Conservation (phyloP, 169 alveolate species). For the Plasmodium vivax region DNA sequence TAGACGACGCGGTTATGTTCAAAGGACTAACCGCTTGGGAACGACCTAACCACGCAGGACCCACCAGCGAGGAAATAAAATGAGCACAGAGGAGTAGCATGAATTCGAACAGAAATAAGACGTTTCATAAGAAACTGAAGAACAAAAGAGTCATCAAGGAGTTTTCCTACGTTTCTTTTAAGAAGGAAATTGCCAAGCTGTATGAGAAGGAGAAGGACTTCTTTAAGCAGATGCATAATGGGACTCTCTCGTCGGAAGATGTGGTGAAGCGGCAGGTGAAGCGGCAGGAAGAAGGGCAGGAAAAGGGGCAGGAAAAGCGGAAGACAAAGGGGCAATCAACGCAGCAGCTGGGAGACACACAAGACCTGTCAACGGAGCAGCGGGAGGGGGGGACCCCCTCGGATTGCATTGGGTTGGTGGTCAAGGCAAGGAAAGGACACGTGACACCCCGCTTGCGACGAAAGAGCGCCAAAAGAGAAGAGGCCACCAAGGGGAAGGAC, state of each 20-base stretch:
- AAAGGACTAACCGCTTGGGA: not conserved
- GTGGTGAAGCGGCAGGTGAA: not conserved
- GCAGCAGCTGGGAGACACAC: not conserved
- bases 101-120: constrained; percentile 11
- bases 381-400: not conserved
- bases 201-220: constrained; percentile 69
- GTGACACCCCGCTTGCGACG: not conserved
- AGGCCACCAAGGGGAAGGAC: not conserved
- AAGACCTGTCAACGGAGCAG: not conserved
- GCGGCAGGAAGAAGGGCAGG: not conserved
- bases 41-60: not conserved
- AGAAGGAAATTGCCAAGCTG: constrained; percentile 34
- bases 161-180: constrained; percentile 42
- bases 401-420: not conserved
- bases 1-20: not conserved
- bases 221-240: constrained; percentile 23
- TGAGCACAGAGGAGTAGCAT: constrained; percentile 18
- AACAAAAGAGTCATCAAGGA: constrained; percentile 1
- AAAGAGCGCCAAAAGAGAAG: not conserved
- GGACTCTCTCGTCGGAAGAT: not conserved
- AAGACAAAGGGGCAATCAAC: no score
- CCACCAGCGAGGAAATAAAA: not conserved
- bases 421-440: not conserved
- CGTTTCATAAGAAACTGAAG: constrained; percentile 5
- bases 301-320: not conserved